Evolutionary conservation across 2,329 filamentous ascomycete genomes (phyloP).

Genomic region (Sporothrix humicola): DNA sequence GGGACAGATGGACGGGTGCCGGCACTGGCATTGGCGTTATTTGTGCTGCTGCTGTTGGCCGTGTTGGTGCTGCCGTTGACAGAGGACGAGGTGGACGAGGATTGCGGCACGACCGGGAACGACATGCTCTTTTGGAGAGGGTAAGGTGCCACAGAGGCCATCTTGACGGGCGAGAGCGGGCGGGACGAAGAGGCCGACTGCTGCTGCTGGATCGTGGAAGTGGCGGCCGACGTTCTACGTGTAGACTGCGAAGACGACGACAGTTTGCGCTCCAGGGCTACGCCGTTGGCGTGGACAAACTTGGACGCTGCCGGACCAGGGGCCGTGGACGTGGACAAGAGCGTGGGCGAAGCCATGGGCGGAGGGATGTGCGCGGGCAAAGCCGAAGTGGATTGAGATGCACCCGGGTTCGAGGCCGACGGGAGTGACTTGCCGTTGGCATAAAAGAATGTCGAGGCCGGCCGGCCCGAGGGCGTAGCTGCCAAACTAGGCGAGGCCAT

Average conservation of each 20-base stretch:
- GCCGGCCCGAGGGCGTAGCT: slow-evolving; percentile 45
- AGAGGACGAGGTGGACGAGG: slow-evolving; percentile 9
- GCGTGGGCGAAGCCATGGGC: slow-evolving; percentile 6
- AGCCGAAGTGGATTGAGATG: slow-evolving; percentile 13
- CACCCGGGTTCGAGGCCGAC: not conserved
- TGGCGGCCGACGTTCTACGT: not conserved
- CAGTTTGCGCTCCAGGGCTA: slow-evolving; percentile 45
- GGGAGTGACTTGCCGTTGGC: slow-evolving; percentile 57
- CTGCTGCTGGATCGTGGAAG: not conserved
- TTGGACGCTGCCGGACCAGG: slow-evolving; percentile 55
- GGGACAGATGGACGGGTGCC: slow-evolving; percentile 5
- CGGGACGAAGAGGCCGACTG: slow-evolving; percentile 48
- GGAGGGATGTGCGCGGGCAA: slow-evolving; percentile 36
- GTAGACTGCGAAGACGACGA: slow-evolving; percentile 16
- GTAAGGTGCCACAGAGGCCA: slow-evolving; percentile 28
- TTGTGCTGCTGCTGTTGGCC: not conserved
- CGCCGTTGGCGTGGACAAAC: slow-evolving; percentile 77
- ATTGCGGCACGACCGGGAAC: not conserved
- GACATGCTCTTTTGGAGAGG: slow-evolving; percentile 27
- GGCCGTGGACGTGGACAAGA: not conserved
- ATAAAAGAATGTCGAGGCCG: slow-evolving; percentile 59
- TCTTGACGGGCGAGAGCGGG: slow-evolving; percentile 60
- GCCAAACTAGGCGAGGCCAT: slow-evolving; percentile 14
- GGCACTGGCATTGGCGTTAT: not conserved
- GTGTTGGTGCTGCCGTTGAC: not conserved